Evolutionary conservation across 768 basidiomycete genomes (phyloP).

Genomic region (Podaxis sp.): DNA sequence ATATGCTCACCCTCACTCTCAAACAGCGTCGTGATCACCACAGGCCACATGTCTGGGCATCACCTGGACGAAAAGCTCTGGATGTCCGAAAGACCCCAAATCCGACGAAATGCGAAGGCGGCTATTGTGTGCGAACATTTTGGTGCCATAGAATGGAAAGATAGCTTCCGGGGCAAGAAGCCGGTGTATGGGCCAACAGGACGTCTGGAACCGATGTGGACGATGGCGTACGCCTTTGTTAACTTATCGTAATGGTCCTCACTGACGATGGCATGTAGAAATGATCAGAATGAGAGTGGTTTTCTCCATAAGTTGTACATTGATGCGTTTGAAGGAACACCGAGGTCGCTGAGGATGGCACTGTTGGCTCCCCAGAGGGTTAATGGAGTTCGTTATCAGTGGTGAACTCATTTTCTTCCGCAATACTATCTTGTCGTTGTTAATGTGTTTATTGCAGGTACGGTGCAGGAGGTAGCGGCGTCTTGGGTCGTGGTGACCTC

Average conservation of each 20-base stretch:
- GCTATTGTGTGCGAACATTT: slow-evolving; percentile 28
- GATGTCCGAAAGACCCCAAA: slow-evolving; percentile 22
- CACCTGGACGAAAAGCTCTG: slow-evolving; percentile 24
- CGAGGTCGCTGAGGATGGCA: slow-evolving; percentile 23
- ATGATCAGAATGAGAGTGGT: slow-evolving; percentile 19
- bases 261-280: slow-evolving; percentile 12
- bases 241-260: background rate
- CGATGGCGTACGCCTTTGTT: slow-evolving; percentile 22
- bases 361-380: slow-evolving; percentile 23
- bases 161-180: slow-evolving; percentile 16
- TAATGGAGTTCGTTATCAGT: slow-evolving; percentile 15
- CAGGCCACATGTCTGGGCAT: slow-evolving; percentile 25
- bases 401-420: slow-evolving; percentile 10
- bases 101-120: slow-evolving; percentile 22
- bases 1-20: background rate
- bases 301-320: slow-evolving; percentile 21
- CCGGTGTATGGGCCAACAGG: slow-evolving; percentile 23
- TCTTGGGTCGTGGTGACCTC: slow-evolving; percentile 20
- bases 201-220: slow-evolving; percentile 27
- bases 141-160: slow-evolving; percentile 27
- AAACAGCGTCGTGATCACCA: slow-evolving; percentile 24
- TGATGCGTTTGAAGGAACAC: slow-evolving; percentile 23
- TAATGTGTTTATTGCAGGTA: slow-evolving; percentile 14
- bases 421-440: background rate
- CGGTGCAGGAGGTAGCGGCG: slow-evolving; percentile 26